phyloP scores from a whole-genome alignment of 441 rosid species.

The Metrosideros polymorpha region DNA sequence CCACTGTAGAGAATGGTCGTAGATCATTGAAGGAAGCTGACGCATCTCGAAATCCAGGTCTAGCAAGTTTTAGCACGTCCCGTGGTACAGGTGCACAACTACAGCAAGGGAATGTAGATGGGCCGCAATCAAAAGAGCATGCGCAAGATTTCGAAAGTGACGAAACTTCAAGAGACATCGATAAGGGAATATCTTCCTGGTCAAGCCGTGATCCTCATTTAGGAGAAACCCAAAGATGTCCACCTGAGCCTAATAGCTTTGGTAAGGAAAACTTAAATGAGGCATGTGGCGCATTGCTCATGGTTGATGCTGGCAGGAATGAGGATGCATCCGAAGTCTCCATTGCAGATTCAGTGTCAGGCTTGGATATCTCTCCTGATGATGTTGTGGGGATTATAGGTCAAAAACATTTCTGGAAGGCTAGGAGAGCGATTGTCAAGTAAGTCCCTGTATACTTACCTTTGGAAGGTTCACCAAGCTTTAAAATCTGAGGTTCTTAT shows the following conservation, averaged over 20 bases:
- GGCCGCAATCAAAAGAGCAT: not conserved
- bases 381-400: slow-evolving; percentile 77
- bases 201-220: slow-evolving; percentile 13
- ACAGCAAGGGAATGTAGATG: slow-evolving; percentile 21
- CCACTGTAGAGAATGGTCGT: slow-evolving; percentile 11
- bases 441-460: slow-evolving; percentile 27
- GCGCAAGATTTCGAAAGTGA: not conserved
- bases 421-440: slow-evolving; percentile 77
- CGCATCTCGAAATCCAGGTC: slow-evolving; percentile 10
- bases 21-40: slow-evolving; percentile 1
- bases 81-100: slow-evolving; percentile 18
- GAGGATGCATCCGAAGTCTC: slow-evolving; percentile 47
- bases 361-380: slow-evolving; percentile 57
- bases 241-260: slow-evolving; percentile 23
- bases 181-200: slow-evolving; percentile 16
- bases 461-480: not conserved
- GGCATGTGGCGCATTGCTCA: slow-evolving; percentile 11
- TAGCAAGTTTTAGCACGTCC: slow-evolving; percentile 17
- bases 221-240: slow-evolving; percentile 19
- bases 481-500: not conserved
- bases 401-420: slow-evolving; percentile 88
- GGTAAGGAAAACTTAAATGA: slow-evolving; percentile 16
- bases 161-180: slow-evolving; percentile 12
- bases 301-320: slow-evolving; percentile 34
- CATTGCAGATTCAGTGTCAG: slow-evolving; percentile 49